Conservation (phyloP, 768 basidiomycete genomes). For the Podaxis sp. region DNA sequence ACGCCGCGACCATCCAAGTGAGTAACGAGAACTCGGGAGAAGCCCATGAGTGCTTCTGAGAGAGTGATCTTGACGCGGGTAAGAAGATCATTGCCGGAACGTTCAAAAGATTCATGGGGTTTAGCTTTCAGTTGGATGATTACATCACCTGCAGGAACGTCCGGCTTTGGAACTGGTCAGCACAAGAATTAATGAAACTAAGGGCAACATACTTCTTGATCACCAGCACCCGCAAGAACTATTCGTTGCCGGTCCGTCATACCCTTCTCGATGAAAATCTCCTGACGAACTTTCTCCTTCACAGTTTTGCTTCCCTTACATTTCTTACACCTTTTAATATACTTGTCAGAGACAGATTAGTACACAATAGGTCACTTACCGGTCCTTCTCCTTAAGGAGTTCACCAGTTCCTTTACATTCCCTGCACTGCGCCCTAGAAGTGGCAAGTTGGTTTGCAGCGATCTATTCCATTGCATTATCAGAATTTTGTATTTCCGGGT, state of each 20-base stretch:
- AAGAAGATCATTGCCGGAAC: conserved; percentile 78
- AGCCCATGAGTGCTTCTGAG: conserved; percentile 94
- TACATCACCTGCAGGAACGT: conserved; percentile 86
- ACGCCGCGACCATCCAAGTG: conserved; percentile 96
- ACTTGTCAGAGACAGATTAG: conserved; percentile 10
- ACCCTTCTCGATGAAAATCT: conserved; percentile 84
- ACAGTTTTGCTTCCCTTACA: conserved; percentile 87
- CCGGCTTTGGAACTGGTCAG: conserved; percentile 53
- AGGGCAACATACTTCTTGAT: conserved; percentile 64
- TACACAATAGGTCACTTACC: conserved; percentile 41
- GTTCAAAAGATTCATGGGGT: conserved; percentile 80
- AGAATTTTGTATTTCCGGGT: neutral
- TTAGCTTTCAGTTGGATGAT: conserved; percentile 73
- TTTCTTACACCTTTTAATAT: conserved; percentile 77
- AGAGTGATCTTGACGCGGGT: conserved; percentile 83
- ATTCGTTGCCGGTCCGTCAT: conserved; percentile 84
- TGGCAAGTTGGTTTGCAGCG: conserved; percentile 28
- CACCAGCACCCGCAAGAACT: conserved; percentile 88
- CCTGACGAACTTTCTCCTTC: conserved; percentile 87
- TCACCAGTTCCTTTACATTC: conserved; percentile 71
- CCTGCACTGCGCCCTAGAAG: conserved; percentile 57
- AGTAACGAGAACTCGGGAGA: conserved; percentile 85
- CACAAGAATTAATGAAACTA: conserved; percentile 12
- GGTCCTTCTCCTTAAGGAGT: conserved; percentile 80
- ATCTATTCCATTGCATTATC: neutral